Conservation (phyloP, 1,284 basidiomycete genomes). For the Cutaneotrichosporon cutaneum region DNA sequence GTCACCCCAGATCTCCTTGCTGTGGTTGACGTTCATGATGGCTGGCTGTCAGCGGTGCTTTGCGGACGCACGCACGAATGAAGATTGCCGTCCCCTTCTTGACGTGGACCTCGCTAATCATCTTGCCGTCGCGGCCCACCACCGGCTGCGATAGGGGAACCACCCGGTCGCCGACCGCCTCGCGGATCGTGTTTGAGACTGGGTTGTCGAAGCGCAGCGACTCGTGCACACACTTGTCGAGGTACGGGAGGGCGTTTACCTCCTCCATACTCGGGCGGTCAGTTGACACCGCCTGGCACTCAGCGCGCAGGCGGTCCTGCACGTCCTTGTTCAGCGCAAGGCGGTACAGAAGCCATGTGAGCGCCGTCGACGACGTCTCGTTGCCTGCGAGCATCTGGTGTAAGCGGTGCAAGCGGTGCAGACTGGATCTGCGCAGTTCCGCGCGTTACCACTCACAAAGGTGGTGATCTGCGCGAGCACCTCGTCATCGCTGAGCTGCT, state of each 20-base stretch:
- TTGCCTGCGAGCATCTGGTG: constrained; percentile 59
- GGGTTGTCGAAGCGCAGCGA: constrained; percentile 65
- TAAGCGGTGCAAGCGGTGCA: neutral
- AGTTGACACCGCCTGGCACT: constrained; percentile 56
- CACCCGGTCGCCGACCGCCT: constrained; percentile 58
- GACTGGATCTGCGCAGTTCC: neutral
- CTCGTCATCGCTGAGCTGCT: constrained; percentile 65
- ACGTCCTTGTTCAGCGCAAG: constrained; percentile 60
- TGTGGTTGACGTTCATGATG: constrained; percentile 62
- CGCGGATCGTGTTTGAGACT: constrained; percentile 66
- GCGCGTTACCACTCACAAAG: constrained; percentile 57
- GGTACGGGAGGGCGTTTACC: constrained; percentile 58
- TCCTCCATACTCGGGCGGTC: constrained; percentile 17
- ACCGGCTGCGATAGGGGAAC: constrained; percentile 61
- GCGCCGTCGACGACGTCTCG: constrained; percentile 70
- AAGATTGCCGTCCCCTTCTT: constrained; percentile 44
- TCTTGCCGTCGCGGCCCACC: constrained; percentile 47
- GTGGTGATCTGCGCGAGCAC: constrained; percentile 75
- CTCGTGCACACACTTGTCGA: constrained; percentile 69
- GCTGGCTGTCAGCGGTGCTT: constrained; percentile 29
- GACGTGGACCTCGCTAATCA: constrained; percentile 43
- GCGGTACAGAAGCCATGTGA: constrained; percentile 71
- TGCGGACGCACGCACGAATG: constrained; percentile 37
- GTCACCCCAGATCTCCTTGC: constrained; percentile 63
- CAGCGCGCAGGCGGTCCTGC: constrained; percentile 62